These are phyloP conservation scores for Zychaea mexicana DNA, from an alignment of 371 early-diverging fungal species.

Conservation along the genomic window DNA sequence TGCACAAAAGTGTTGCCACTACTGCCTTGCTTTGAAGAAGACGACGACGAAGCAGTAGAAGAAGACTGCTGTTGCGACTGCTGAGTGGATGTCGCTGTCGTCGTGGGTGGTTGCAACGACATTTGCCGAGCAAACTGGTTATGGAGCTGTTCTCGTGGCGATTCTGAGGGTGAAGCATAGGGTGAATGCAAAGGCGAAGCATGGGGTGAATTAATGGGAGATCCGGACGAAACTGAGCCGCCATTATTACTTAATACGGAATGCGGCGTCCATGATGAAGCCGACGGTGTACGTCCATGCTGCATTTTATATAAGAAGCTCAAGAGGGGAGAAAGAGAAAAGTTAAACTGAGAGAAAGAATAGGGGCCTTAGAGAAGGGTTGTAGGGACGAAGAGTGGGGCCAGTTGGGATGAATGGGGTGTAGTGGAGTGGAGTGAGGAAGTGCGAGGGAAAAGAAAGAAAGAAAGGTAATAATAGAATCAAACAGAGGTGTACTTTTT, in stretches of 20 bases:
- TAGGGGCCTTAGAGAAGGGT: background rate
- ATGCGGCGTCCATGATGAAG: conserved; percentile 17
- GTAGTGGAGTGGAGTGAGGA: background rate
- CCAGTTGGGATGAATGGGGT: no score
- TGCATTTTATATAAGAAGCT: background rate
- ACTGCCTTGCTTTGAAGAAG: conserved; percentile 6
- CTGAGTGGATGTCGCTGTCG: conserved; percentile 6
- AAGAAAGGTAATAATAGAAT: background rate
- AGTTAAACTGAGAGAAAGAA: background rate
- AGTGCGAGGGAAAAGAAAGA: background rate
- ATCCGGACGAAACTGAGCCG: conserved; percentile 22
- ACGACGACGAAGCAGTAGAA: background rate
- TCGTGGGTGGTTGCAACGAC: conserved; percentile 31
- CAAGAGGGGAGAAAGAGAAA: background rate
- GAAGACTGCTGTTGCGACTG: background rate
- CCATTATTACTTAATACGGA: conserved; percentile 15
- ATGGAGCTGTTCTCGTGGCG: conserved; percentile 23
- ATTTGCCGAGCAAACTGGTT: conserved; percentile 24
- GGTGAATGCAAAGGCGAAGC: conserved; percentile 22
- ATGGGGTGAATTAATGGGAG: conserved; percentile 20
- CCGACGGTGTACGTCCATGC: conserved; percentile 14
- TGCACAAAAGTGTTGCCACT: conserved; percentile 33
- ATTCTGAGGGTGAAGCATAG: conserved; percentile 18
- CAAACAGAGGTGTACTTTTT: no score
- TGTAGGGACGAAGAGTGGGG: background rate